Evolutionary conservation across 192 early-diverging fungal genomes (phyloP).

Genomic region (Podila verticillata): DNA sequence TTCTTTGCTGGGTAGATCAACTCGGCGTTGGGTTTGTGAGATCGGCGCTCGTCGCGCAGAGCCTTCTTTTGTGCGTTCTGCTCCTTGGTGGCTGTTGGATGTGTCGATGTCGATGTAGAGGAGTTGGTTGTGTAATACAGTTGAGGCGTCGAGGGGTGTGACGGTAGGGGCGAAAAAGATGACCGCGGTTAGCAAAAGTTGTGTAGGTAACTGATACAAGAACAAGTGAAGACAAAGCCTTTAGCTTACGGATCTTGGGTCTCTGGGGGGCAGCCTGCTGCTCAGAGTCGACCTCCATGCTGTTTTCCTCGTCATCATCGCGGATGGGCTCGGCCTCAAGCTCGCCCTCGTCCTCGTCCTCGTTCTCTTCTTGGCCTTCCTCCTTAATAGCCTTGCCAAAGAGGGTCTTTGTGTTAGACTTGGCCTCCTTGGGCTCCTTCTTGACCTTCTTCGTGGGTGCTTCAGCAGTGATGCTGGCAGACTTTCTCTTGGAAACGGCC

Average conservation of each 20-base stretch:
- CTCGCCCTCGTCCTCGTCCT: conserved; percentile 42
- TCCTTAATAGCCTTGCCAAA: conserved; percentile 46
- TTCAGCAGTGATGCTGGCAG: conserved; percentile 37
- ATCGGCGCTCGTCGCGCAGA: conserved; percentile 67
- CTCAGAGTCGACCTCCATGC: conserved; percentile 40
- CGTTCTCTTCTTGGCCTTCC: conserved; percentile 9
- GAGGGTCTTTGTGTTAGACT: conserved; percentile 36
- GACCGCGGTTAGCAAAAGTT: background rate
- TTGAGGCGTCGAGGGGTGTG: background rate
- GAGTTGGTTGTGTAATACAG: background rate
- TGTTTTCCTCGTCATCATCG: conserved; percentile 47
- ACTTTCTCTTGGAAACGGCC: conserved; percentile 51
- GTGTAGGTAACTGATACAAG: background rate
- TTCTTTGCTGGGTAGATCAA: conserved; percentile 79
- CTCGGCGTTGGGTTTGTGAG: conserved; percentile 71
- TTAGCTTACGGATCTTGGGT: conserved; percentile 30
- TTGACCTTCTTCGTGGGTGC: conserved; percentile 49
- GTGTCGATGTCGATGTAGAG: background rate
- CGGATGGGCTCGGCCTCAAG: conserved; percentile 36
- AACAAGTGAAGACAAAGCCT: background rate
- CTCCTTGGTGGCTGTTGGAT: conserved; percentile 50
- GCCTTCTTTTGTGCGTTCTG: conserved; percentile 67
- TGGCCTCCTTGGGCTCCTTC: conserved; percentile 11
- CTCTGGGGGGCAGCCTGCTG: conserved; percentile 37
- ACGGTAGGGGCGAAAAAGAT: background rate